phyloP scores from a whole-genome alignment of 768 basidiomycete species.

The Imleria badia region DNA sequence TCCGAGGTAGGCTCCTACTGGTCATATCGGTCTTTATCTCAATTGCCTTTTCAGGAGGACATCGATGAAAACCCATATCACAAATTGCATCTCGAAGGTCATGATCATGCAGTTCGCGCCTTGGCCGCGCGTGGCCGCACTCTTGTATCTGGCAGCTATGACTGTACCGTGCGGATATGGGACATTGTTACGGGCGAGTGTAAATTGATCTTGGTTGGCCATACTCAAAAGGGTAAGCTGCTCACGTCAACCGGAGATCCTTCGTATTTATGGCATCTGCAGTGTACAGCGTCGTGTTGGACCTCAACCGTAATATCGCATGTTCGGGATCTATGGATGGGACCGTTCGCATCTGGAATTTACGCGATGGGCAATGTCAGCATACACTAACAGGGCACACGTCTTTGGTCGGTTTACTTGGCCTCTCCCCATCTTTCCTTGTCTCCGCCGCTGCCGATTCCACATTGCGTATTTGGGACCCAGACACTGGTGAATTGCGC shows the following conservation, averaged over 20 bases:
- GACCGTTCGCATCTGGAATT: conserved; percentile 93
- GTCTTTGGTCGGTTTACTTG: conserved; percentile 91
- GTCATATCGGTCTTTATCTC: not conserved
- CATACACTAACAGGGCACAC: conserved; percentile 88
- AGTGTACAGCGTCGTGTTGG: conserved; percentile 97
- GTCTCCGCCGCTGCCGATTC: conserved; percentile 98
- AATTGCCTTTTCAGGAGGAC: conserved; percentile 50
- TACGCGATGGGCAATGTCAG: conserved; percentile 75
- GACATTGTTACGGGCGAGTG: conserved; percentile 83
- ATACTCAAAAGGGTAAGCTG: conserved; percentile 79
- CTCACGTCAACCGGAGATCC: conserved; percentile 27
- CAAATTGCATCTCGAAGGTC: conserved; percentile 78
- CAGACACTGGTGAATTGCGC: conserved; percentile 73
- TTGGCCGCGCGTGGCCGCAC: conserved; percentile 89
- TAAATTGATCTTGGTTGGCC: conserved; percentile 79
- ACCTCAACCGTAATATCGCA: conserved; percentile 81
- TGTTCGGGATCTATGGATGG: conserved; percentile 99
- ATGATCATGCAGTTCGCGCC: conserved; percentile 89
- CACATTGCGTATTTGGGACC: conserved; percentile 93
- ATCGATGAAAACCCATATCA: conserved; percentile 86
- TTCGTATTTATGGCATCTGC: conserved; percentile 12
- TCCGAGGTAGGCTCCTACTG: conserved; percentile 38
- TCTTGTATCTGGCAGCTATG: conserved; percentile 94
- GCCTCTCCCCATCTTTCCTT: conserved; percentile 83
- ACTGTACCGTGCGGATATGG: conserved; percentile 94